Percentiles rank a stretch among this genome's conserved stretches.
Evolutionary conservation across 257 asterid species (phyloP).

Genomic region (Galeopsis tetrahit): DNA sequence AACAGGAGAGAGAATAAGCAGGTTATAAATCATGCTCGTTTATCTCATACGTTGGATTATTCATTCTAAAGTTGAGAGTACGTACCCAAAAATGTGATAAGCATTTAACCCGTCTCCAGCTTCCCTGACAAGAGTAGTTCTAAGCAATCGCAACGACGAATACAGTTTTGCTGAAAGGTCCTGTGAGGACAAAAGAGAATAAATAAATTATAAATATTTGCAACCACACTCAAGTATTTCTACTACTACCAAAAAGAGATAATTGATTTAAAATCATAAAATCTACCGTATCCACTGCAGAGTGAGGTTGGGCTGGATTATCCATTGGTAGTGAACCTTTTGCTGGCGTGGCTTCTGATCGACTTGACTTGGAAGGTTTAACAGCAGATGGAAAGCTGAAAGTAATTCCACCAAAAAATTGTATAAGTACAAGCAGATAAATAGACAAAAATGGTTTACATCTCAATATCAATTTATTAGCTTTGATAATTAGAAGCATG

Average conservation of each 20-base stretch:
- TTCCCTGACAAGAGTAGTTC: constrained; percentile 62
- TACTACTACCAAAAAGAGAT: constrained; percentile 15
- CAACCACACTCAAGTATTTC: neutral
- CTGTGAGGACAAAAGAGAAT: constrained; percentile 42
- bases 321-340: constrained; percentile 59
- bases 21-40: constrained; percentile 3
- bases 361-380: constrained; percentile 59
- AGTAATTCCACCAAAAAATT: constrained; percentile 24
- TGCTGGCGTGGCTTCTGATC: constrained; percentile 70
- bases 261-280: constrained; percentile 11
- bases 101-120: constrained; percentile 61
- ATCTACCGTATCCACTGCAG: constrained; percentile 62
- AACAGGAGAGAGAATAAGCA: constrained; percentile 29
- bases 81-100: constrained; percentile 79
- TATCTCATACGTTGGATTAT: neutral
- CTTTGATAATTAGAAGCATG: constrained; percentile 13
- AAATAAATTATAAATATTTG: constrained; percentile 8
- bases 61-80: constrained; percentile 8
- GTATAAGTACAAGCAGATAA: constrained; percentile 24
- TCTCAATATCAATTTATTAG: constrained; percentile 7
- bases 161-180: constrained; percentile 67
- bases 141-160: constrained; percentile 63
- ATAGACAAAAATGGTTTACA: constrained; percentile 3
- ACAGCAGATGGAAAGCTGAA: constrained; percentile 69
- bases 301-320: constrained; percentile 53